Conservation (phyloP, 768 basidiomycete species). For the Coprinopsis marcescibilis region DNA sequence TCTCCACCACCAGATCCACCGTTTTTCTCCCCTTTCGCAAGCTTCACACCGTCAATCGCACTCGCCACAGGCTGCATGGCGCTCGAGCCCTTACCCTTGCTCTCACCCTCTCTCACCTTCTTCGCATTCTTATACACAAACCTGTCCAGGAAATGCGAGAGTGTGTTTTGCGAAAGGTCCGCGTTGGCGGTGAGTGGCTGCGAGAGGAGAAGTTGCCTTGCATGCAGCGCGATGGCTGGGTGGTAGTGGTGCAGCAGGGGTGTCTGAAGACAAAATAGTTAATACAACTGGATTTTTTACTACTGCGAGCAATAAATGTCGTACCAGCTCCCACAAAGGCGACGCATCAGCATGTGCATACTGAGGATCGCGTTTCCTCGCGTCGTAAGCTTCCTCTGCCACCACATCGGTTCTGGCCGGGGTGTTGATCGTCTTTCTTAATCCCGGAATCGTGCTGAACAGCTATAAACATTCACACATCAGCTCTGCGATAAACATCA, state of each 20-base stretch:
- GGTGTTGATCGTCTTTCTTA: constrained; percentile 34
- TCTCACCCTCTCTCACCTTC: constrained; percentile 35
- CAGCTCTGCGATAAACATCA: too few species aligned
- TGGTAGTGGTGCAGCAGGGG: constrained; percentile 86
- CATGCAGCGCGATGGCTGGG: constrained; percentile 83
- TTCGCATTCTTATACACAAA: constrained; percentile 98
- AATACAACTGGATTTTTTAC: too few species aligned
- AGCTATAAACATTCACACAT: too few species aligned
- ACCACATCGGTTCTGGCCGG: constrained; percentile 15
- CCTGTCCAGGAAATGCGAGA: constrained; percentile 92
- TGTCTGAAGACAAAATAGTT: constrained; percentile 47
- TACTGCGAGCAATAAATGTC: too few species aligned
- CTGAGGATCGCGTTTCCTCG: constrained; percentile 84
- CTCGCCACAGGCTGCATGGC: constrained; percentile 94
- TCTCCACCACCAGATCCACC: constrained; percentile 35
- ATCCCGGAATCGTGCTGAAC: constrained; percentile 36
- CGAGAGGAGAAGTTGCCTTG: constrained; percentile 69
- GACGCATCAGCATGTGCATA: constrained; percentile 75
- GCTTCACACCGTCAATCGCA: constrained; percentile 65
- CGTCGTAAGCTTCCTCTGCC: constrained; percentile 56
- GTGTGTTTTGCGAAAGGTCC: constrained; percentile 88
- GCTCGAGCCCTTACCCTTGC: constrained; percentile 65
- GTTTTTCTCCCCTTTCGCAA: constrained; percentile 60
- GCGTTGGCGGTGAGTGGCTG: constrained; percentile 75
- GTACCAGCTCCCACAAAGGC: constrained; percentile 87